phyloP scores from a whole-genome alignment of 1,284 basidiomycete genomes.

The Pascua sp. region DNA sequence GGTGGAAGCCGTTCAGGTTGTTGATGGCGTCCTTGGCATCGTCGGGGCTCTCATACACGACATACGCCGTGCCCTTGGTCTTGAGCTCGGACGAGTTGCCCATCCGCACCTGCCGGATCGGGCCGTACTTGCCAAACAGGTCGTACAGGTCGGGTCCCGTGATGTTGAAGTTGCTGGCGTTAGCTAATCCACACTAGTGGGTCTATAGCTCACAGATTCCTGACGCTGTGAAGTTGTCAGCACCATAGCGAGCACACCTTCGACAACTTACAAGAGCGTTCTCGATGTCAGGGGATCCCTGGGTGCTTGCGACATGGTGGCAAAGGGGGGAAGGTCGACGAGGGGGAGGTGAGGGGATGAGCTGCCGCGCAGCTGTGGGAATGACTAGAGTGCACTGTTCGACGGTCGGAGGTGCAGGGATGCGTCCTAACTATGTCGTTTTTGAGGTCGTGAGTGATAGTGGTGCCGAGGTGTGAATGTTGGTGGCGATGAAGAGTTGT shows the following conservation, averaged over 20 bases:
- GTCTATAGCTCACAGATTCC: constrained; percentile 42
- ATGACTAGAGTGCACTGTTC: no score
- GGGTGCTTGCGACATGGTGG: constrained; percentile 30
- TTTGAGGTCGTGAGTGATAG: no score
- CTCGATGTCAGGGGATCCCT: constrained; percentile 39
- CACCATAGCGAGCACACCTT: neutral
- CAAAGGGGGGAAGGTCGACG: neutral
- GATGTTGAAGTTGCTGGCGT: constrained; percentile 77
- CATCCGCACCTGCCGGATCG: constrained; percentile 90
- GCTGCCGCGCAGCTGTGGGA: neutral
- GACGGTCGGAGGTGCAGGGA: no score
- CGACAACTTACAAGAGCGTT: constrained; percentile 41
- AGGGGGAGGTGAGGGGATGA: neutral
- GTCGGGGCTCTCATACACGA: constrained; percentile 56
- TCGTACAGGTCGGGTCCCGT: constrained; percentile 89
- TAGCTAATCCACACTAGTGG: neutral
- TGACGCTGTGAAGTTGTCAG: constrained; percentile 32
- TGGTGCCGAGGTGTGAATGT: neutral
- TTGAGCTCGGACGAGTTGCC: constrained; percentile 76
- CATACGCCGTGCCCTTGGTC: constrained; percentile 93
- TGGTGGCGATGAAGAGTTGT: neutral
- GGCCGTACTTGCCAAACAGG: constrained; percentile 94
- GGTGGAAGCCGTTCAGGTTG: constrained; percentile 95
- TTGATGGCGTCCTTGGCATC: constrained; percentile 94
- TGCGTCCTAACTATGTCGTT: no score